These are phyloP conservation scores for Amphibolis antarctica DNA, from an alignment of 106 monocot species.

Conservation along the genomic window DNA sequence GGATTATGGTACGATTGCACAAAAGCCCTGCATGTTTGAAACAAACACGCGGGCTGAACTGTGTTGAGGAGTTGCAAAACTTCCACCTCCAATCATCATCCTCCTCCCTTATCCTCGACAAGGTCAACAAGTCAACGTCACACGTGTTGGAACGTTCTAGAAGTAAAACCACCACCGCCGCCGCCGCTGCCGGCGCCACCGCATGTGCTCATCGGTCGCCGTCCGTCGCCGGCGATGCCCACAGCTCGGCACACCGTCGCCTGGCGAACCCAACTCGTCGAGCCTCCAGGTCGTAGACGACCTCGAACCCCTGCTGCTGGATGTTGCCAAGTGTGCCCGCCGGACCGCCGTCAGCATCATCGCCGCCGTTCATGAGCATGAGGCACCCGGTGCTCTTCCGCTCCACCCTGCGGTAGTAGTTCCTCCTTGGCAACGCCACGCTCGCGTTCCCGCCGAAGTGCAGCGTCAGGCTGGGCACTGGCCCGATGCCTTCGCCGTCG, in stretches of 20 bases:
- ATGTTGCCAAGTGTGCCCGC: constrained; percentile 81
- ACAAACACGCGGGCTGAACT: too few species aligned
- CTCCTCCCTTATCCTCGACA: too few species aligned
- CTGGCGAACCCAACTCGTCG: constrained; percentile 71
- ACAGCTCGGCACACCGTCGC: constrained; percentile 47
- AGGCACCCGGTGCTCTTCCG: constrained; percentile 49
- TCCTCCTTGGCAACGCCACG: constrained; percentile 57
- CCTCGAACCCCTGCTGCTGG: constrained; percentile 98
- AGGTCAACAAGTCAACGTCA: too few species aligned
- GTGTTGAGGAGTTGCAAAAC: too few species aligned
- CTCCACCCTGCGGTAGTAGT: constrained; percentile 60
- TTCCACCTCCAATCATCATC: too few species aligned
- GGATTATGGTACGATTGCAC: too few species aligned
- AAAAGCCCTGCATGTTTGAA: too few species aligned
- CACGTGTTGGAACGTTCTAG: too few species aligned
- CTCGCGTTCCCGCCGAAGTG: constrained; percentile 63
- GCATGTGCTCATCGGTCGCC: constrained; percentile 13
- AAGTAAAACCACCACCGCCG: too few species aligned
- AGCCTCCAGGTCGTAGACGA: constrained; percentile 69
- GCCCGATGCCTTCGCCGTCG: neutral
- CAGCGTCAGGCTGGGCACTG: constrained; percentile 44
- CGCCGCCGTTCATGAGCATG: constrained; percentile 31
- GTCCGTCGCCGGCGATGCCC: constrained; percentile 35
- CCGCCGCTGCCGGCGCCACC: too few species aligned
- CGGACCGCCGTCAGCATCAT: constrained; percentile 42